These are phyloP conservation scores for Vanrija pseudolonga DNA, from an alignment of 1,284 basidiomycete genomes.

Conservation along the genomic window DNA sequence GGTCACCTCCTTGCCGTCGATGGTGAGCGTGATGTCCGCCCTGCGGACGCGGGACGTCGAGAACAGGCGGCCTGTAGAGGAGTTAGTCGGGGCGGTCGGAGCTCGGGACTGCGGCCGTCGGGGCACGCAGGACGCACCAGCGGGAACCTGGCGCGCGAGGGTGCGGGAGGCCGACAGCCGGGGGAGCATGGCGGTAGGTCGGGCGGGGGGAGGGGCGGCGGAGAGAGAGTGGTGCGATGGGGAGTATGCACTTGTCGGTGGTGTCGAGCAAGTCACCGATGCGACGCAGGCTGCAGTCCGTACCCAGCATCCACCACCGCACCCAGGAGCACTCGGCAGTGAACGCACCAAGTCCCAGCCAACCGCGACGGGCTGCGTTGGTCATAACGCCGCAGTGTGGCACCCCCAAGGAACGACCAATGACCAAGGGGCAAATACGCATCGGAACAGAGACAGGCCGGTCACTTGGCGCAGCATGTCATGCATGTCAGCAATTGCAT, in stretches of 20 bases:
- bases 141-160: slow-evolving; percentile 20
- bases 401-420: too few relatives aligned
- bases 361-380: too few relatives aligned
- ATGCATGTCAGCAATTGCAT: too few relatives aligned
- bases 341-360: too few relatives aligned
- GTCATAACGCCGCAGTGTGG: too few relatives aligned
- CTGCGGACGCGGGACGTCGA: slow-evolving; percentile 51
- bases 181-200: slow-evolving; percentile 22
- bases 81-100: background rate
- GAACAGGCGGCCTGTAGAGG: slow-evolving; percentile 33
- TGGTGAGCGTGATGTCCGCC: slow-evolving; percentile 81
- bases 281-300: background rate
- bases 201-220: background rate
- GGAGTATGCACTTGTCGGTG: background rate
- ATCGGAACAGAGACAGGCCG: too few relatives aligned
- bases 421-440: too few relatives aligned
- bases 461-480: too few relatives aligned
- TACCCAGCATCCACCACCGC: too few relatives aligned
- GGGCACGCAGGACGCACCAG: slow-evolving; percentile 2
- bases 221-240: background rate
- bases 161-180: slow-evolving; percentile 27
- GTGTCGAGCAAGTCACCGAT: background rate
- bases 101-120: background rate
- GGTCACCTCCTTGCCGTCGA: slow-evolving; percentile 90
- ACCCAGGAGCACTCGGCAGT: background rate